A percentile compares a stretch with the other conserved stretches of the same genome.
Evolutionary conservation across 2,329 filamentous ascomycete species (phyloP).

Genomic region (Penicillium decumbens): DNA sequence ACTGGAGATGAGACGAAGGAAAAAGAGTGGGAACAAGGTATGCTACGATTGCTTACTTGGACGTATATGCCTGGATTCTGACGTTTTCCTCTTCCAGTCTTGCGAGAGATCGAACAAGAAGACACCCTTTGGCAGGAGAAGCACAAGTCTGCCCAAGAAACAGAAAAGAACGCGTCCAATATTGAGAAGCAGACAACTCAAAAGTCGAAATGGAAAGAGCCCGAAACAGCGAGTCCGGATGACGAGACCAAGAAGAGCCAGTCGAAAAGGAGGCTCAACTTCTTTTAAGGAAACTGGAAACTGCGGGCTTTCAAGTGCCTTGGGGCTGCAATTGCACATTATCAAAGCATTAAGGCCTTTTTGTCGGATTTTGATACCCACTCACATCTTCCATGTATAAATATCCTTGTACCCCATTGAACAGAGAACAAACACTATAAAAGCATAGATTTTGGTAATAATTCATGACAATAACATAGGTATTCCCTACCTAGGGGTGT

Average conservation of each 20-base stretch:
- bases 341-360: neutral
- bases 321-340: neutral
- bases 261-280: slow-evolving; percentile 27
- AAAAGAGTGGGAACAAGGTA: slow-evolving; percentile 81
- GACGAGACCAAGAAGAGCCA: slow-evolving; percentile 12
- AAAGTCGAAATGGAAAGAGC: slow-evolving; percentile 12
- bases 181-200: slow-evolving; percentile 6
- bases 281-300: slow-evolving; percentile 22
- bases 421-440: neutral
- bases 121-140: slow-evolving; percentile 38
- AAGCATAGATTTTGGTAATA: too few species aligned
- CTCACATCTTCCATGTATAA: neutral
- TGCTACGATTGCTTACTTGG: slow-evolving; percentile 22
- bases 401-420: neutral
- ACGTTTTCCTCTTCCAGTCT: slow-evolving; percentile 26
- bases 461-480: neutral
- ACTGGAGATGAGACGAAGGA: slow-evolving; percentile 72
- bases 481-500: neutral
- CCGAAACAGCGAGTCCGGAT: slow-evolving; percentile 8
- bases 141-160: slow-evolving; percentile 10
- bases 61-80: neutral
- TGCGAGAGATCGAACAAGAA: slow-evolving; percentile 40
- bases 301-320: neutral
- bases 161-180: slow-evolving; percentile 5
- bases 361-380: neutral